Evolutionary conservation across 2,329 filamentous ascomycete species (phyloP), one percentile per base, ranked within the genome.

Genomic region (Ophiostoma australiae): DNA sequence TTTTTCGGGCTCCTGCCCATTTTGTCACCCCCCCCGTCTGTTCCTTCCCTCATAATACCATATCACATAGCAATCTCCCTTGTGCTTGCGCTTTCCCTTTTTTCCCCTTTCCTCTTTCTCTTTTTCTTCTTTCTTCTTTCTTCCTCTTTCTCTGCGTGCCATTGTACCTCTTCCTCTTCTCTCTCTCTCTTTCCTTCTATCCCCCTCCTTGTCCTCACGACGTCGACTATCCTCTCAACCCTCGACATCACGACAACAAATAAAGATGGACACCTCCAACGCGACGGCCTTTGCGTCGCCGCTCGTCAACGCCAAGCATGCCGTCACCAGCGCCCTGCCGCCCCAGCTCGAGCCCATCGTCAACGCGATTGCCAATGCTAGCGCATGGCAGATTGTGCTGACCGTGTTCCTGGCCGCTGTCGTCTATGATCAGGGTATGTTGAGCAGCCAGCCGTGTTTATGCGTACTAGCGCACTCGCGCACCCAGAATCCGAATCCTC

Each of bases 391-490:
- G 73, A 84, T 93, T 74, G 76, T 91, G 44, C 79, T 94, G 75
- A 92, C 92, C 20, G 74, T 95, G 69, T 79, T 97, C 71, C 83
- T 90, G 44, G 77, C 91, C 10, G 87, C 90, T 70, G 87, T 97
- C 72, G 86, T 89, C 73, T 98, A 97, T 80, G 94, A 98, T 81
- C 94, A 98, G 83, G 84, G 94, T 97, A 84, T 80, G 74, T 71
- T 10, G 1, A 6, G 15, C 44, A 39, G 37, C 37, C 37, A 10
- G 37, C 37, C 10, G 15, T 48, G 44, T 6, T 17, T 17, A 17
- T n/a, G 44, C 6, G 44, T 15, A n/a, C 15, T 17, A 7, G 1
- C 13, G 37, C 37, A 39, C 37, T 6, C 37, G 37, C 10, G 44
- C 44, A 48, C 4, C 2, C 13, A 48, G 4, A 48, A n/a, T 6